Percentiles rank a stretch among this genome's conserved stretches.
Evolutionary conservation across 164 flowering plant genomes (phyloP).

Genomic region (Tetrastigma voinierianum): DNA sequence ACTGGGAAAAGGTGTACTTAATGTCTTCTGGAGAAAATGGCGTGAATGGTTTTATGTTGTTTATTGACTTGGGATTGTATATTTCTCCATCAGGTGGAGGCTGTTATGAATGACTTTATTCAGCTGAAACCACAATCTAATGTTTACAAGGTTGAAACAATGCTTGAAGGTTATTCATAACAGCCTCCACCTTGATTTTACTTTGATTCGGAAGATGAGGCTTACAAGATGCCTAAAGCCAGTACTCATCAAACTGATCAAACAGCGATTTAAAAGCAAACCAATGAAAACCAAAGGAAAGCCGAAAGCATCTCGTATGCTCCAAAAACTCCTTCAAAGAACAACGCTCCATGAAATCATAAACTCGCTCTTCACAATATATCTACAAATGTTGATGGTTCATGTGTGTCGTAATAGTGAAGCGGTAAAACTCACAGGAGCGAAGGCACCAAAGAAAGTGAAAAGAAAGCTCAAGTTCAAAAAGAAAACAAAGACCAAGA

Average conservation of each 20-base stretch:
- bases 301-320: constrained; percentile 64
- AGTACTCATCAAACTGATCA: constrained; percentile 39
- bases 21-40: too few species aligned
- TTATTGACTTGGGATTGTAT: too few species aligned
- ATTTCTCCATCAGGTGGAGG: too few species aligned
- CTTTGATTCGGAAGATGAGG: constrained; percentile 89
- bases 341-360: background rate
- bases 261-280: constrained; percentile 45
- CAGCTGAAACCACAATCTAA: too few species aligned
- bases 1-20: too few species aligned
- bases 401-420: constrained; percentile 52
- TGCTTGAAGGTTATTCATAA: too few species aligned
- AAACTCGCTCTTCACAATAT: background rate
- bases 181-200: constrained; percentile 37
- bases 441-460: constrained; percentile 56
- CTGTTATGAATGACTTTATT: too few species aligned
- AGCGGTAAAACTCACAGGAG: constrained; percentile 49
- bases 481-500: constrained; percentile 65
- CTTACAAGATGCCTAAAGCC: constrained; percentile 53
- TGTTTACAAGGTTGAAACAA: too few species aligned
- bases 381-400: too few species aligned
- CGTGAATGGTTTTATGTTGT: too few species aligned
- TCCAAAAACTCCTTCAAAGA: constrained; percentile 1
- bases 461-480: constrained; percentile 58
- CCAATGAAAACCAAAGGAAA: constrained; percentile 53